Percentiles rank a stretch among this genome's conserved stretches.
Evolutionary conservation across 106 monocot species (phyloP).

Genomic region (Phalaenopsis aphrodite): DNA sequence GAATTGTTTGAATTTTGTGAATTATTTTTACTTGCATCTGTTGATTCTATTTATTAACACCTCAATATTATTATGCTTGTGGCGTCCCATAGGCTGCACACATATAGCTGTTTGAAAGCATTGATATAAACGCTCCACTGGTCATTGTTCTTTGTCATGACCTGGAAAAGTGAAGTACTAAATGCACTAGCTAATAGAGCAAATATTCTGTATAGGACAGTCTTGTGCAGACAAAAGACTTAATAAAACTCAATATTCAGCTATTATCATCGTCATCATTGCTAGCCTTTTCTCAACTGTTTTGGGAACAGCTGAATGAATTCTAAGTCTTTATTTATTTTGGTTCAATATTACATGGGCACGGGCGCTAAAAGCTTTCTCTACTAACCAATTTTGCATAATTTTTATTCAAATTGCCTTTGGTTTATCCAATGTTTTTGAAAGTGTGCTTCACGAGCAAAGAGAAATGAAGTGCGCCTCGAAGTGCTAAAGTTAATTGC

Average conservation of each 20-base stretch:
- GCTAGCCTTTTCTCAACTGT: not conserved
- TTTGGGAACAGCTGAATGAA: not conserved
- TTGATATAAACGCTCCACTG: not conserved
- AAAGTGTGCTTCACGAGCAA: too few species aligned
- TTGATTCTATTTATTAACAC: not conserved
- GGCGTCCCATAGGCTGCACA: not conserved
- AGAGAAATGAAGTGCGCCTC: too few species aligned
- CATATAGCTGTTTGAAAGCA: not conserved
- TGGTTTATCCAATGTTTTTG: too few species aligned
- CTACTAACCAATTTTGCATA: too few species aligned
- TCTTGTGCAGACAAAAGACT: not conserved
- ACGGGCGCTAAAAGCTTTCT: too few species aligned
- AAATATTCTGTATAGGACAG: not conserved
- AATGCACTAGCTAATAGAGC: not conserved
- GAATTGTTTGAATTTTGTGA: not conserved
- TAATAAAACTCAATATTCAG: not conserved
- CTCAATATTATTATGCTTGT: constrained; percentile 1
- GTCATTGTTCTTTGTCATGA: not conserved
- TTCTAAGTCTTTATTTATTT: not conserved
- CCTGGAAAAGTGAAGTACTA: not conserved
- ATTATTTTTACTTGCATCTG: not conserved
- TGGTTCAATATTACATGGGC: too few species aligned
- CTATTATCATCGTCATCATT: not conserved
- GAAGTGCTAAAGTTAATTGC: too few species aligned
- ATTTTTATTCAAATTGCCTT: too few species aligned